Base-by-base conservation (phyloP, 2,329 filamentous ascomycete genomes). In the Xylaria sp. region DNA sequence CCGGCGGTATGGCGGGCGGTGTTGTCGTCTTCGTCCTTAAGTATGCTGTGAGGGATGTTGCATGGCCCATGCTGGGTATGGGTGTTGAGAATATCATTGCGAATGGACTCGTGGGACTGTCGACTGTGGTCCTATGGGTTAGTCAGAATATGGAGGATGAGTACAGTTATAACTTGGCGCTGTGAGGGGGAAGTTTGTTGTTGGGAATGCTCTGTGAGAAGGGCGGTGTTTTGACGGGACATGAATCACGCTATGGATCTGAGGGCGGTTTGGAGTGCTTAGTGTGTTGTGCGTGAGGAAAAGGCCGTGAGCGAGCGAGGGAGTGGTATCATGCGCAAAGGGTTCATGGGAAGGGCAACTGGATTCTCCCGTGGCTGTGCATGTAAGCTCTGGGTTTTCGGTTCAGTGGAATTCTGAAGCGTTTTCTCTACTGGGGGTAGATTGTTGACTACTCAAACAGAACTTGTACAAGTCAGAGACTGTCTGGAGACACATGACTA, bases 111-210 rank as follows among this genome's bases (percentile, higher is more conserved):
- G 84, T 88, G 57, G 84, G 84, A 56, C 71, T 85, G 58, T 85
- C 83, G 74, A 82, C 82, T 19, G 84, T 86, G 52, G 81, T 87
- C 61, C 78, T 88, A 48, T 88, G 85, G 85, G 74, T 88, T 58
- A 85, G 82, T 74, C 85, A 88, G 78, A 88, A 88, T 68, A 87
- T 88, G 83, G 85, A 88, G 76, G 85, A 88, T 68, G 85, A 88
- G 73, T 88, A 88, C 67, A 81, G 84, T 52, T 88, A 88, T 73
- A 88, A 87, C 72, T 74, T 88, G 66, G 80, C 84, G 61, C 76
- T 88, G 63, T 86, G 50, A 70, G n/a, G 34, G 23, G 42, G 42
- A 4, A 4, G 5, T 46, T 46, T 46, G 9, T 16, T 23, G 10
- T 1, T 37, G 2, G 34, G 2, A 13, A 16, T 35, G n/a, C 10